A percentile compares a stretch with the other conserved stretches of the same genome.
These are phyloP conservation scores for Aspergillus proliferans DNA, from an alignment of 2,329 filamentous ascomycete genomes.

Conservation along the genomic window DNA sequence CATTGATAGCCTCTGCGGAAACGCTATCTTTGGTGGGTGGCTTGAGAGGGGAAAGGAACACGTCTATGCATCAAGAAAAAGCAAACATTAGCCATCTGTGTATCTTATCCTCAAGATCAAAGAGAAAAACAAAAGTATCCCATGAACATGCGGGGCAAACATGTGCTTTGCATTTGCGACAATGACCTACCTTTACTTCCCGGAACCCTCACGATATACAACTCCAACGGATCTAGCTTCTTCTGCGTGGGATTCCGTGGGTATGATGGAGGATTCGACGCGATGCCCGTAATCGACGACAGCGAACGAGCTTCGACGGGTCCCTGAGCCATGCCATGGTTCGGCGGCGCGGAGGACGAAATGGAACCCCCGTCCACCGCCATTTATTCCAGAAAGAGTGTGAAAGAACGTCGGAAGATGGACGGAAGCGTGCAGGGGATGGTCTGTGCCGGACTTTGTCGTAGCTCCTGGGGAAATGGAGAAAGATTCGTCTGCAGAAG, in stretches of 20 bases:
- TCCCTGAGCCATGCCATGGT: constrained; percentile 12
- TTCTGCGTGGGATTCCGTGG: constrained; percentile 68
- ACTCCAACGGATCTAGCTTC: constrained; percentile 63
- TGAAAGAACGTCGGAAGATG: neutral
- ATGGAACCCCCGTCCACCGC: constrained; percentile 22
- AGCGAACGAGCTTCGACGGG: constrained; percentile 76
- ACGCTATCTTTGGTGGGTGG: constrained; percentile 77
- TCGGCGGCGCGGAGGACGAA: constrained; percentile 18
- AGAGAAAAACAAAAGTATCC: neutral
- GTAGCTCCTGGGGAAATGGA: neutral
- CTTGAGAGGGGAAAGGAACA: constrained; percentile 87
- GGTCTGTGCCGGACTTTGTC: too few relatives aligned
- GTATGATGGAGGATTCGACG: constrained; percentile 80
- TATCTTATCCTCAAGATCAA: neutral
- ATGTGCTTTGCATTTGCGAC: neutral
- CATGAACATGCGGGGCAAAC: constrained; percentile 10
- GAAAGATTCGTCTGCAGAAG: too few relatives aligned
- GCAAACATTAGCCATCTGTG: constrained; percentile 4
- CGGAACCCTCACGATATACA: constrained; percentile 92
- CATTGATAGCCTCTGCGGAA: constrained; percentile 76
- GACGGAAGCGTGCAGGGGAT: neutral
- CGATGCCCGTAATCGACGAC: constrained; percentile 69
- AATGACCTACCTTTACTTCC: constrained; percentile 67
- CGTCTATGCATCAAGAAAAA: constrained; percentile 51
- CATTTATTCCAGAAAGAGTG: constrained; percentile 10